A percentile compares a stretch with the other conserved stretches of the same genome.
These are phyloP conservation scores for Vanrija sp. DNA, from an alignment of 1,284 basidiomycete genomes.

Conservation along the genomic window DNA sequence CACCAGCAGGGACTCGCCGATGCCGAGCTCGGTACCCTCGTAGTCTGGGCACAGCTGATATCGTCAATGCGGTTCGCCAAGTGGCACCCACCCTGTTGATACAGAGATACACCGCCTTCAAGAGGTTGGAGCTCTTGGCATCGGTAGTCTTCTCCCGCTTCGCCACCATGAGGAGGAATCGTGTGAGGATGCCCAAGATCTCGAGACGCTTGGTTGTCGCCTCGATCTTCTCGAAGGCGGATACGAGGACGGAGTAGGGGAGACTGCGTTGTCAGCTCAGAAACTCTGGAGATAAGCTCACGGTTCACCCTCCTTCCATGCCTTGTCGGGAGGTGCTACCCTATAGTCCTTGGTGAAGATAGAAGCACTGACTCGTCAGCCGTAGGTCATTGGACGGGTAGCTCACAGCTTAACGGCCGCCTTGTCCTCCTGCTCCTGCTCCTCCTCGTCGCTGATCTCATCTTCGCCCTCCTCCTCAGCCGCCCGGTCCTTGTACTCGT, in stretches of 20 bases:
- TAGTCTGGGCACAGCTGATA: conserved; percentile 87
- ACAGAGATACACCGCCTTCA: conserved; percentile 91
- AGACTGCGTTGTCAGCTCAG: conserved; percentile 63
- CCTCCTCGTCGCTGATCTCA: conserved; percentile 44
- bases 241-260: conserved; percentile 87
- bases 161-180: conserved; percentile 85
- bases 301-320: conserved; percentile 84
- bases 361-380: conserved; percentile 57
- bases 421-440: conserved; percentile 59
- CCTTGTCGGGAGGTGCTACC: conserved; percentile 68
- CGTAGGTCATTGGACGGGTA: neutral
- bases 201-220: conserved; percentile 93
- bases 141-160: conserved; percentile 52
- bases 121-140: conserved; percentile 60
- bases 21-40: conserved; percentile 90
- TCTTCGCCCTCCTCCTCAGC: conserved; percentile 48
- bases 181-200: conserved; percentile 82
- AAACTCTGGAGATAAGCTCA: no score
- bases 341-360: conserved; percentile 51
- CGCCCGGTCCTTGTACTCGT: conserved; percentile 45
- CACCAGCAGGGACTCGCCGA: conserved; percentile 89
- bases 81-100: conserved; percentile 76
- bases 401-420: conserved; percentile 61
- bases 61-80: neutral
- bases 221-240: conserved; percentile 86